Evolutionary conservation across 306 rosid genomes (phyloP).

Genomic region (Vachellia pachyceras): DNA sequence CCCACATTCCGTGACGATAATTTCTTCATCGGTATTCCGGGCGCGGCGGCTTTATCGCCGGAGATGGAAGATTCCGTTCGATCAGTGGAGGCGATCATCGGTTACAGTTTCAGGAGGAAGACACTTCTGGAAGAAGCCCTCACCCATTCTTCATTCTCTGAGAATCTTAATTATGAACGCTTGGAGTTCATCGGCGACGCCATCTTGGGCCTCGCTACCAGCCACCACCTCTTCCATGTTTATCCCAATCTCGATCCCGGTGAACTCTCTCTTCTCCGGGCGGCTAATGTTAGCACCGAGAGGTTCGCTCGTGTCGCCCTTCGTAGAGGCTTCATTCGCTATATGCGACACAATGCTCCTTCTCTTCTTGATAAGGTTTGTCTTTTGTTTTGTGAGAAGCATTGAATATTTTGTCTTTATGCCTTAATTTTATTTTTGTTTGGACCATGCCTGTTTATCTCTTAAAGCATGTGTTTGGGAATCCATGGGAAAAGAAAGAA

Average conservation of each 20-base stretch:
- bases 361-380: constrained; percentile 48
- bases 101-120: constrained; percentile 52
- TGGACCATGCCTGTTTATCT: no score
- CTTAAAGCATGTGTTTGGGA: no score
- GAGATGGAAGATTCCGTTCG: constrained; percentile 32
- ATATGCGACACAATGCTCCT: constrained; percentile 50
- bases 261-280: constrained; percentile 62
- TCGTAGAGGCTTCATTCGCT: constrained; percentile 50
- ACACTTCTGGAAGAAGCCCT: constrained; percentile 73
- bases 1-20: not conserved
- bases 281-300: constrained; percentile 82
- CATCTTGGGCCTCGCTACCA: constrained; percentile 52
- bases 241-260: constrained; percentile 59
- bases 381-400: not conserved
- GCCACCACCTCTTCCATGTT: constrained; percentile 52
- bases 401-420: no score
- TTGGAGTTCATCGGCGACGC: constrained; percentile 84
- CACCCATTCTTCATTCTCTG: constrained; percentile 64
- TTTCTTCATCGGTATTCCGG: not conserved
- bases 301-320: constrained; percentile 83
- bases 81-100: constrained; percentile 49
- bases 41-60: not conserved
- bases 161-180: constrained; percentile 55
- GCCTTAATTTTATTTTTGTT: not conserved
- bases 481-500: no score